Evolutionary conservation across 2,329 filamentous ascomycete genomes (phyloP).

Genomic region (Colletotrichum tofieldiae): DNA sequence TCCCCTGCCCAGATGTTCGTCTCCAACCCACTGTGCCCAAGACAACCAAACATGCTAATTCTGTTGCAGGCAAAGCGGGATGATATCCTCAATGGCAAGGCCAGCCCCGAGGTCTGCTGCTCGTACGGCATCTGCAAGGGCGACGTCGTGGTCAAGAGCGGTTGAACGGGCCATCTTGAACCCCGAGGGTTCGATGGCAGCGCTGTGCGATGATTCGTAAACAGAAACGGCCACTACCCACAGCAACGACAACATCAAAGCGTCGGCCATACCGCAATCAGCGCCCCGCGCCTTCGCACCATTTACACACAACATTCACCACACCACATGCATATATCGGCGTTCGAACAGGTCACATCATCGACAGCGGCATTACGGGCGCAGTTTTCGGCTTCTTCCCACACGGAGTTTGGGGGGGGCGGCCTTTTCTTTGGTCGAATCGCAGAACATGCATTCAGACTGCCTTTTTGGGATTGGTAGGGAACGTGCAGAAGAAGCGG

Average conservation of each 20-base stretch:
- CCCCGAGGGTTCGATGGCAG: neutral
- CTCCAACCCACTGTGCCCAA: neutral
- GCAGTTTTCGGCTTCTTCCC: neutral
- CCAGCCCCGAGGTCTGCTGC: constrained; percentile 67
- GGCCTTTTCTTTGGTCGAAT: neutral
- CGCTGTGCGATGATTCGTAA: neutral
- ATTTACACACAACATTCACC: neutral
- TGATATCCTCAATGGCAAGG: constrained; percentile 63
- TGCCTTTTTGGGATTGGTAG: constrained; percentile 13
- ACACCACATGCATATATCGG: constrained; percentile 9
- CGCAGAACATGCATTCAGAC: neutral
- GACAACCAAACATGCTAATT: constrained; percentile 31
- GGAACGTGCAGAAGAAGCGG: neutral
- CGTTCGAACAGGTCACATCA: neutral
- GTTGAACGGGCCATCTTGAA: constrained; percentile 46
- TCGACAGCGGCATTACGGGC: neutral
- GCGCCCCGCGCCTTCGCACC: neutral
- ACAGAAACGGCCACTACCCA: neutral
- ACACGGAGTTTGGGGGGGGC: neutral
- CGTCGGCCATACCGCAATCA: neutral
- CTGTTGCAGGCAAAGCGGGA: constrained; percentile 54
- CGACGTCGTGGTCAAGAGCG: constrained; percentile 65
- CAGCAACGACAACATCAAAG: constrained; percentile 3
- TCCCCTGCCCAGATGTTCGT: constrained; percentile 59
- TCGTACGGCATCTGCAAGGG: constrained; percentile 68